Conservation (phyloP, 1,284 basidiomycete species). For the Sporisorium scitamineum region DNA sequence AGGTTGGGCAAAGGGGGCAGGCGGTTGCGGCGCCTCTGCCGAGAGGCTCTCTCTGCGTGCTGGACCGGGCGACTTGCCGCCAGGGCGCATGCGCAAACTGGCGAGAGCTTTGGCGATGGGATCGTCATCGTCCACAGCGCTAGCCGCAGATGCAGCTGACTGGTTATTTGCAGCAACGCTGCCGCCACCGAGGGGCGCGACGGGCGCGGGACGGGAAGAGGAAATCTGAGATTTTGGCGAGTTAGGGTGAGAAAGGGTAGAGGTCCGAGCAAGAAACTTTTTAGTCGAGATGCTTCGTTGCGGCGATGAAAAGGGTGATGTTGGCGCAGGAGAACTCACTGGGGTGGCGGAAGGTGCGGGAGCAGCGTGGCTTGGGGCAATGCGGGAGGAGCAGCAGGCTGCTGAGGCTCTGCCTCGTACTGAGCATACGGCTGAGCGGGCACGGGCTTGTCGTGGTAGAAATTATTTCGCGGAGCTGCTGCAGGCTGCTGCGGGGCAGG, state of each 20-base stretch:
- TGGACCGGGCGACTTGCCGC: slow-evolving; percentile 53
- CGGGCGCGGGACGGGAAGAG: slow-evolving; percentile 32
- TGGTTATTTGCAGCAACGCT: slow-evolving; percentile 8
- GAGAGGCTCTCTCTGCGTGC: slow-evolving; percentile 47
- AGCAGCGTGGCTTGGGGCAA: slow-evolving; percentile 4
- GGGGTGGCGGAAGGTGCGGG: slow-evolving; percentile 23
- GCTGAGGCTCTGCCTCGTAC: slow-evolving; percentile 27
- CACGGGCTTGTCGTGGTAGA: slow-evolving; percentile 36
- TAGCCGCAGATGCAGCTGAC: slow-evolving; percentile 14
- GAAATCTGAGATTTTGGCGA: slow-evolving; percentile 31
- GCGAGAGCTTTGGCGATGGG: slow-evolving; percentile 81
- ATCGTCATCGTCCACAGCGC: slow-evolving; percentile 73
- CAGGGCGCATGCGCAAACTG: slow-evolving; percentile 71
- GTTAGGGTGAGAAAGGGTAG: slow-evolving; percentile 52
- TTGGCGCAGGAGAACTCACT: slow-evolving; percentile 31
- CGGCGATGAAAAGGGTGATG: slow-evolving; percentile 6
- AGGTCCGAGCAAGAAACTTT: slow-evolving; percentile 60
- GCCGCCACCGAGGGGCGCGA: slow-evolving; percentile 28
- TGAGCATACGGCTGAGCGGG: slow-evolving; percentile 25
- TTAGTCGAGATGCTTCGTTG: slow-evolving; percentile 58
- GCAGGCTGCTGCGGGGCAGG: slow-evolving; percentile 10
- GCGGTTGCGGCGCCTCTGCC: slow-evolving; percentile 19
- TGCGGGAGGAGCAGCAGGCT: slow-evolving; percentile 7
- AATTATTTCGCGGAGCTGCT: slow-evolving; percentile 20
- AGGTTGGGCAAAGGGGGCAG: slow-evolving; percentile 38